Conservation (phyloP, 225 moss, liverwort and hornwort species). For the Thuidium tamariscinum region DNA sequence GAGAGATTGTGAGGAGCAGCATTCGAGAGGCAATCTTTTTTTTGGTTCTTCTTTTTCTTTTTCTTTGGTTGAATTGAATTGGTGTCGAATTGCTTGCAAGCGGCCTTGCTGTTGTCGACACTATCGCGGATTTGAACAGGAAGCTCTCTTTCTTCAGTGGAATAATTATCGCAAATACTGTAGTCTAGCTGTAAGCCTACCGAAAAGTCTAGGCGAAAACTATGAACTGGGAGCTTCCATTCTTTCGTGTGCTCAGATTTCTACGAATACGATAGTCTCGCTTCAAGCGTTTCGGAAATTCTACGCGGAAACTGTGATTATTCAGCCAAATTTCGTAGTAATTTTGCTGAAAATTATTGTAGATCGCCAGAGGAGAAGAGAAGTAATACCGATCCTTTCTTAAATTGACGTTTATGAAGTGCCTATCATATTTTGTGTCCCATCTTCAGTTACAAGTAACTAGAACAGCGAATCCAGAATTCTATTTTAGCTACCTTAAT, state of each 20-base stretch:
- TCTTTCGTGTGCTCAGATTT: neutral
- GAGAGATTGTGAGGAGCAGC: neutral
- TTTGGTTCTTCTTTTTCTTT: neutral
- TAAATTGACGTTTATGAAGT: neutral
- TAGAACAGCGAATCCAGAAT: neutral
- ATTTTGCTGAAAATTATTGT: neutral
- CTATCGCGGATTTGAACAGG: neutral
- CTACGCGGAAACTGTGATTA: neutral
- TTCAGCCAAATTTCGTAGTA: neutral
- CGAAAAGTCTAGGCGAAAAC: neutral
- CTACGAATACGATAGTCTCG: neutral
- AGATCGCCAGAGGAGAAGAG: neutral
- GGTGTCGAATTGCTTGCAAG: neutral
- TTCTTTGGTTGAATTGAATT: neutral
- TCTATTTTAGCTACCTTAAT: neutral
- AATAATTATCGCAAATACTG: neutral
- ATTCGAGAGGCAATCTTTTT: no score
- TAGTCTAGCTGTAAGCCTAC: neutral
- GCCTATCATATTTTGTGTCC: neutral
- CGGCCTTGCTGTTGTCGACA: neutral
- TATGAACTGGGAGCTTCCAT: neutral
- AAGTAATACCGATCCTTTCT: neutral
- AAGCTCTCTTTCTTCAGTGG: no score
- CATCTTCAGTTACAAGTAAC: neutral
- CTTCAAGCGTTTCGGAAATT: neutral